phyloP scores from a whole-genome alignment of 805 yeast species.

The Alloascoidea africana region DNA sequence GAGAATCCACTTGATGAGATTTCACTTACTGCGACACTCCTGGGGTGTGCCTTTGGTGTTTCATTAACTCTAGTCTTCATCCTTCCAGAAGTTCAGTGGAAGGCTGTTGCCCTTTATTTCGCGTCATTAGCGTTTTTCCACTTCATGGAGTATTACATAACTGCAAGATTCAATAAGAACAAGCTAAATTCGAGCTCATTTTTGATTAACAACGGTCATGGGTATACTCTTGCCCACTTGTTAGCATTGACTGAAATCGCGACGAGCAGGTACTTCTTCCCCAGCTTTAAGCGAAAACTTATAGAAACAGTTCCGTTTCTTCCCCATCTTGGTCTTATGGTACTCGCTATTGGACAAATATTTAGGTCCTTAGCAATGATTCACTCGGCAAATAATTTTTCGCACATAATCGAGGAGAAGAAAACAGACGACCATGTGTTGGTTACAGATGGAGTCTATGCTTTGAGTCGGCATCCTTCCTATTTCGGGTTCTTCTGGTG shows the following conservation, averaged over 20 bases:
- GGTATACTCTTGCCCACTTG: slow-evolving; percentile 41
- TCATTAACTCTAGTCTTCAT: slow-evolving; percentile 5
- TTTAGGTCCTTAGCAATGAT: slow-evolving; percentile 70
- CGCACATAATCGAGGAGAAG: slow-evolving; percentile 53
- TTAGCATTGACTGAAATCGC: slow-evolving; percentile 36
- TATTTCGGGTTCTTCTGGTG: slow-evolving; percentile 88
- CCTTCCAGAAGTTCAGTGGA: not conserved
- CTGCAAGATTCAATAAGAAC: slow-evolving; percentile 56
- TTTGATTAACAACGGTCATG: slow-evolving; percentile 45
- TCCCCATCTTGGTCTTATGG: slow-evolving; percentile 27
- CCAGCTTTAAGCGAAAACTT: slow-evolving; percentile 17
- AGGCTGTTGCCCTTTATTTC: slow-evolving; percentile 26
- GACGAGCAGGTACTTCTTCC: slow-evolving; percentile 26
- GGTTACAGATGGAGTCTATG: slow-evolving; percentile 63
- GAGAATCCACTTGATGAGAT: slow-evolving; percentile 13
- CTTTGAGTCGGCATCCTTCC: slow-evolving; percentile 67
- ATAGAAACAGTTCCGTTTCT: slow-evolving; percentile 6
- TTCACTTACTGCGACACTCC: slow-evolving; percentile 13
- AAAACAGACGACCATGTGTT: slow-evolving; percentile 43
- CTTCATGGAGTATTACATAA: slow-evolving; percentile 64
- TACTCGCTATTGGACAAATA: slow-evolving; percentile 46
- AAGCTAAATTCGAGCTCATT: slow-evolving; percentile 61
- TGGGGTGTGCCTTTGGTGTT: slow-evolving; percentile 14
- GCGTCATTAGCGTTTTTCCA: slow-evolving; percentile 50
- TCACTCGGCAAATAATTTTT: slow-evolving; percentile 76